Percentiles rank a stretch among this genome's conserved stretches.
phyloP scores from a whole-genome alignment of 768 basidiomycete species.

The Lyophyllum shimeji region DNA sequence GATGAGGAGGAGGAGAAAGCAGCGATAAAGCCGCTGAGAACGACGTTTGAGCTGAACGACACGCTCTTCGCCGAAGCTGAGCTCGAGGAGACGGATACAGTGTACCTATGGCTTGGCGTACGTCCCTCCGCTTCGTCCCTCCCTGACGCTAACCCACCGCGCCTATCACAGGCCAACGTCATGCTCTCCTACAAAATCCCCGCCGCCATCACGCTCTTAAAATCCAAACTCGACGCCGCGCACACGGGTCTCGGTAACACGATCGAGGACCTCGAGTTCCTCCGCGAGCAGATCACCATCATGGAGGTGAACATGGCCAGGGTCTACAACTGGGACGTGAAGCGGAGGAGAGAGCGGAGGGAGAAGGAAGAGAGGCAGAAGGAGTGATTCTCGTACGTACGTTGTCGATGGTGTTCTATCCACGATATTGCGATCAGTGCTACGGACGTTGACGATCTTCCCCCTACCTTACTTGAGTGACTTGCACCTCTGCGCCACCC shows the following conservation, averaged over 20 bases:
- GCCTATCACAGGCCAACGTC: conserved; percentile 83
- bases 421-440: too few species aligned
- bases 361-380: conserved; percentile 31
- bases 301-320: conserved; percentile 97
- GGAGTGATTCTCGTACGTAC: too few species aligned
- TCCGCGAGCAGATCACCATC: conserved; percentile 92
- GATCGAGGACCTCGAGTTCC: conserved; percentile 87
- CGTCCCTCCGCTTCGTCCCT: conserved; percentile 29
- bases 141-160: not conserved
- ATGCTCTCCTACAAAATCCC: conserved; percentile 93
- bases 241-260: conserved; percentile 64
- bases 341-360: conserved; percentile 64
- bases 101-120: conserved; percentile 96
- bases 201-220: conserved; percentile 71
- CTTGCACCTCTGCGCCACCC: too few species aligned
- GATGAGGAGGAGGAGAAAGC: conserved; percentile 37
- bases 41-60: conserved; percentile 94
- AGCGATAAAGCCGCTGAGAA: conserved; percentile 58
- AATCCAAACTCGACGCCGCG: conserved; percentile 73
- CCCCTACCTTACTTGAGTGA: too few species aligned
- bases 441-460: too few species aligned
- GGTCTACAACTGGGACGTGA: conserved; percentile 96
- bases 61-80: conserved; percentile 93
- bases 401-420: too few species aligned
- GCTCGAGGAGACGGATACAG: conserved; percentile 82